Conservation (phyloP, 495 filamentous ascomycete species). For the Aspergillus leporis region DNA sequence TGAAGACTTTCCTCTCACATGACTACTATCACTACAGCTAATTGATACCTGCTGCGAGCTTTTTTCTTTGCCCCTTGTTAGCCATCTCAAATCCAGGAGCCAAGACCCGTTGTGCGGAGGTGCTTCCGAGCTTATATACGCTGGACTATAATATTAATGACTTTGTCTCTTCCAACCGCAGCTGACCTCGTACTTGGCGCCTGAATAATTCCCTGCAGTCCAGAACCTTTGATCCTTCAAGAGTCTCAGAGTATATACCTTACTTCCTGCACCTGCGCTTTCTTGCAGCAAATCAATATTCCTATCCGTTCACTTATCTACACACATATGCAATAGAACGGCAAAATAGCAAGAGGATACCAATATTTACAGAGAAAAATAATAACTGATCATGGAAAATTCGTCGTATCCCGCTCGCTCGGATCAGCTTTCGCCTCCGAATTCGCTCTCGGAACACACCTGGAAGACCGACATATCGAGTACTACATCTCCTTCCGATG, state of each 20-base stretch:
- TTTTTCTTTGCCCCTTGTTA: background rate
- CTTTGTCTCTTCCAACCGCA: background rate
- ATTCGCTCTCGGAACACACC: slow-evolving; percentile 13
- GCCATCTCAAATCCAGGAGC: background rate
- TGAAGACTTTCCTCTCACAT: background rate
- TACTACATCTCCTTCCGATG: background rate
- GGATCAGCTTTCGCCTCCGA: slow-evolving; percentile 15
- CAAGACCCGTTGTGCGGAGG: background rate
- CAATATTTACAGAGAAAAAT: slow-evolving; percentile 2
- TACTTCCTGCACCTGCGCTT: background rate
- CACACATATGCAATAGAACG: background rate
- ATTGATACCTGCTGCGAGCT: background rate
- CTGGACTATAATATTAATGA: background rate
- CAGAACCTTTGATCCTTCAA: background rate
- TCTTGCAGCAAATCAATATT: background rate
- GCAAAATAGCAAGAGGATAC: background rate
- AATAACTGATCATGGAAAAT: background rate
- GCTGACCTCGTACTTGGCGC: background rate
- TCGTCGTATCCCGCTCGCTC: slow-evolving; percentile 1
- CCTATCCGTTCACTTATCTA: background rate
- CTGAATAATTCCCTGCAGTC: background rate
- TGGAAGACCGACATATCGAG: slow-evolving; percentile 4
- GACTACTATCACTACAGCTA: too few relatives aligned
- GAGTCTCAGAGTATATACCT: background rate
- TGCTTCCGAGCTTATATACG: background rate